phyloP scores from a whole-genome alignment of 1,284 basidiomycete genomes.

The Sanghuangporus baumii region DNA sequence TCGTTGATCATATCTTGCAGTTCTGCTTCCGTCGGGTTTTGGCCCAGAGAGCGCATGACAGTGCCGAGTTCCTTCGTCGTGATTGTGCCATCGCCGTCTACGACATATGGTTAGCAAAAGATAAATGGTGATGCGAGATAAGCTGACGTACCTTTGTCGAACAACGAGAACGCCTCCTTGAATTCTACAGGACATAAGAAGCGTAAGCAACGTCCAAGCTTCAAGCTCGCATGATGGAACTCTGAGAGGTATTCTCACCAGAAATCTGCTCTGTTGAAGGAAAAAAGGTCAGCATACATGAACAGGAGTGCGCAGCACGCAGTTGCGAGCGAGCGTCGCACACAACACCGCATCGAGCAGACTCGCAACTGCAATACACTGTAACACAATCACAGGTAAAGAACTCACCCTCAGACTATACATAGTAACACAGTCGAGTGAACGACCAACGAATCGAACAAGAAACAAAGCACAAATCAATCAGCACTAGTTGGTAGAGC shows the following conservation, averaged over 20 bases:
- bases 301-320: background rate
- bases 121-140: background rate
- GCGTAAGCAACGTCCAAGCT: conserved; percentile 18
- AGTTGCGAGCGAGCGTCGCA: background rate
- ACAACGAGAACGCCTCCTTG: conserved; percentile 91
- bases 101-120: background rate
- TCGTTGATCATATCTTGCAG: conserved; percentile 97
- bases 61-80: conserved; percentile 94
- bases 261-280: conserved; percentile 54
- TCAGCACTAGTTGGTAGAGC: background rate
- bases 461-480: conserved; percentile 5
- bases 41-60: conserved; percentile 95
- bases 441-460: conserved; percentile 14
- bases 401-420: conserved; percentile 61
- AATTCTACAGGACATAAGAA: conserved; percentile 43
- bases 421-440: background rate
- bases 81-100: conserved; percentile 96
- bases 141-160: conserved; percentile 74
- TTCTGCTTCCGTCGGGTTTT: conserved; percentile 95
- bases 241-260: conserved; percentile 35
- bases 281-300: background rate
- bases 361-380: background rate
- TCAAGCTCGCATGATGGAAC: background rate
- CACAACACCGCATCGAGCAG: background rate
- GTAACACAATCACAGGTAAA: background rate